Evolutionary conservation across 129 eudicot genomes (phyloP), one percentile per base, ranked within the genome.

Genomic region (Lactuca sativa): DNA sequence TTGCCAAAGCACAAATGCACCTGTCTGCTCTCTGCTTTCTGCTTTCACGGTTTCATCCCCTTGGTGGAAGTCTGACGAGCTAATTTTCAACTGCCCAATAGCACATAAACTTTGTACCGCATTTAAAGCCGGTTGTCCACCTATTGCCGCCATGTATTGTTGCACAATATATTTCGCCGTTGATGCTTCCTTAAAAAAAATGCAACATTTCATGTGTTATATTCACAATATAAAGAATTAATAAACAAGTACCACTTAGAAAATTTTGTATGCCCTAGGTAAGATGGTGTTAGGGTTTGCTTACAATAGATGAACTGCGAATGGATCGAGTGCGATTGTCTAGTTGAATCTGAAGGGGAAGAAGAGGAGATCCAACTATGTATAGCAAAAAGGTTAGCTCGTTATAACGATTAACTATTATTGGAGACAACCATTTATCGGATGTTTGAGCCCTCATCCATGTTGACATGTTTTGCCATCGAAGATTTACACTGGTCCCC

Each of bases 121-220:
- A 56, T 78, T 85, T 56, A 93, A 72, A 14, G 95, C 95, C 10
- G 87, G 83, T 40, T 73, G 93, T 31, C 99, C 99, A 58, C 99
- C 99, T 14, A 86, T 90, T 44, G 99, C 97, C 6, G 99, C 97
- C 72, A 95, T 82, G 85, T 95, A 95, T 71, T 95, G 99, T 64
- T 87, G 95, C 56, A 95, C 84, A 16, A 90, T 95, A 63, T 95
- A 95, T 66, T 95, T 95, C 3, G 99, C 99, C 0, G 99, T 95
- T 41, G 99, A 90, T 31, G 97, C 93, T 86, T 95, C 97, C 99
- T 95, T 64, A 44, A 4, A 57, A 54, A 65, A 66, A 16, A 59
- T 9, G 32, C 74, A 40, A 67, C 63, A 52, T 43, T 59, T 43
- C 73, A 48, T 25, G 15, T 4, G 18, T 56, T 75, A 34, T 47